Conservation (phyloP, 805 yeast genomes). For the Kodamaea nitidulidarum region DNA sequence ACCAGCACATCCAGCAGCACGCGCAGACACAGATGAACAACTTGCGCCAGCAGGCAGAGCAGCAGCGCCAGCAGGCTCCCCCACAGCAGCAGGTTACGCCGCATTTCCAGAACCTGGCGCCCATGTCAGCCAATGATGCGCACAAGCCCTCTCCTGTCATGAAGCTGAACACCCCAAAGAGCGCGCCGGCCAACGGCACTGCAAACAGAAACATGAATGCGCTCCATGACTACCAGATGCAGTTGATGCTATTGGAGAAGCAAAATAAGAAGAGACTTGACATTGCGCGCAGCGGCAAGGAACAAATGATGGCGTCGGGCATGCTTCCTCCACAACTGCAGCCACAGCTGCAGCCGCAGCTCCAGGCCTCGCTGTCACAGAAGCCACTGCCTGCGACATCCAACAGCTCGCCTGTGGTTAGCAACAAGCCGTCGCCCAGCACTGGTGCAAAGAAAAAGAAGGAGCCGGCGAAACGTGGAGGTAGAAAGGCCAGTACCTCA, state of each 20-base stretch:
- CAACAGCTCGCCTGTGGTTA: constrained; percentile 30
- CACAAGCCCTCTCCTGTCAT: constrained; percentile 1
- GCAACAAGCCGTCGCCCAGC: constrained; percentile 33
- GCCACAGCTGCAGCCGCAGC: constrained; percentile 13
- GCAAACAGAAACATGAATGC: constrained; percentile 46
- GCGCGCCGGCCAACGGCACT: constrained; percentile 7
- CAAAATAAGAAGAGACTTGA: constrained; percentile 69
- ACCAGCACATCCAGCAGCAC: constrained; percentile 34
- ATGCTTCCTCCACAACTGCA: constrained; percentile 23
- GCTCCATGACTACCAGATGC: constrained; percentile 78
- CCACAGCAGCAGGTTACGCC: constrained; percentile 14
- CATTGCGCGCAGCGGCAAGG: constrained; percentile 37
- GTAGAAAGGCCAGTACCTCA: constrained; percentile 30
- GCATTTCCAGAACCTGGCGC: constrained; percentile 12
- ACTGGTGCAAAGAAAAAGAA: constrained; percentile 23
- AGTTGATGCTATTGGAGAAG: constrained; percentile 66
- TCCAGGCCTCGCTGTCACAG: constrained; percentile 10
- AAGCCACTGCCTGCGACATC: constrained; percentile 24
- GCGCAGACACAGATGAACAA: constrained; percentile 51
- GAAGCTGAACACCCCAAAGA: constrained; percentile 2
- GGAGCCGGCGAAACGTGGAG: constrained; percentile 24
- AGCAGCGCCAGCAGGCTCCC: constrained; percentile 11
- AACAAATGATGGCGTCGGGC: constrained; percentile 11
- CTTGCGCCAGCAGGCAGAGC: constrained; percentile 41
- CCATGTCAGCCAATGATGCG: not conserved